phyloP scores from a whole-genome alignment of 2,329 filamentous ascomycete genomes.

The Paraphaeosphaeria minitans region DNA sequence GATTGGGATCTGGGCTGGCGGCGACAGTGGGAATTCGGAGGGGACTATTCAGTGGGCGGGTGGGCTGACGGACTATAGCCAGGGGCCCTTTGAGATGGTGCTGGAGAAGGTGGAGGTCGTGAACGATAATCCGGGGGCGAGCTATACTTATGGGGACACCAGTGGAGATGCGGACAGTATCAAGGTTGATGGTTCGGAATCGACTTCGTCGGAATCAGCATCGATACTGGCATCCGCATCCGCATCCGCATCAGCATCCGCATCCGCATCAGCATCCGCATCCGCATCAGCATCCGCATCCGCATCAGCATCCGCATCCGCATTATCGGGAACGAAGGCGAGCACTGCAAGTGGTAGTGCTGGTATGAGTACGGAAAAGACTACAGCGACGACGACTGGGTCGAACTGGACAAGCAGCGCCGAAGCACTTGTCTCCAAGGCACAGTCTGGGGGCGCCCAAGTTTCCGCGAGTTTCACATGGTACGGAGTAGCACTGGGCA shows the following conservation, averaged over 20 bases:
- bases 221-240: too few species aligned
- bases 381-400: neutral
- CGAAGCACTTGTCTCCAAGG: neutral
- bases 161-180: conserved; percentile 54
- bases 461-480: neutral
- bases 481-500: neutral
- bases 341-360: neutral
- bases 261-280: too few species aligned
- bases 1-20: conserved; percentile 54
- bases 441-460: neutral
- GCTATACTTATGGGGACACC: conserved; percentile 55
- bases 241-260: too few species aligned
- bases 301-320: too few species aligned
- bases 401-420: neutral
- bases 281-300: too few species aligned
- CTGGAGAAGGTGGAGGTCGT: conserved; percentile 55
- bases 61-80: conserved; percentile 54
- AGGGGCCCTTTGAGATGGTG: conserved; percentile 56
- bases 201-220: neutral
- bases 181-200: conserved; percentile 35
- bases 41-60: conserved; percentile 72
- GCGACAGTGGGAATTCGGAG: conserved; percentile 47
- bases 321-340: neutral
- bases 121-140: conserved; percentile 55
- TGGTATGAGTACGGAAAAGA: neutral